These are phyloP conservation scores for Mycena filopes DNA, from an alignment of 768 basidiomycete genomes.

Conservation along the genomic window DNA sequence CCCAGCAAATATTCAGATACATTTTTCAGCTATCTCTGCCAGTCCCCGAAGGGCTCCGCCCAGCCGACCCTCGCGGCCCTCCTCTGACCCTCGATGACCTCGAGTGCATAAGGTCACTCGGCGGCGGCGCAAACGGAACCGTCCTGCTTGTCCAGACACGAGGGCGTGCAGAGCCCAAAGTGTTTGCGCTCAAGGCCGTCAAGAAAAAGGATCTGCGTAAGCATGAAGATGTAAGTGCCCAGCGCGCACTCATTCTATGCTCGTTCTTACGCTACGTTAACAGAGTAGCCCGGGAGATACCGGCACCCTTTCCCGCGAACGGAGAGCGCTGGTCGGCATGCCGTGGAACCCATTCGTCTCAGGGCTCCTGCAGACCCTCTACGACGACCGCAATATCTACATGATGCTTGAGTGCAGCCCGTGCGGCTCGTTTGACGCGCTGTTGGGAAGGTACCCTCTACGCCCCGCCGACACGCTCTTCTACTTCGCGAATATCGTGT, in stretches of 20 bases:
- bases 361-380: slow-evolving; percentile 56
- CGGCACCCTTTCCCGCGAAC: slow-evolving; percentile 44
- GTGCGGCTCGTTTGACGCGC: slow-evolving; percentile 53
- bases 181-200: slow-evolving; percentile 60
- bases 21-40: slow-evolving; percentile 22
- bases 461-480: slow-evolving; percentile 51
- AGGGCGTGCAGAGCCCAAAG: slow-evolving; percentile 38
- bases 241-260: background rate
- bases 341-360: slow-evolving; percentile 66
- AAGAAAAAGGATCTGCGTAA: slow-evolving; percentile 47
- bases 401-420: slow-evolving; percentile 62
- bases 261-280: background rate
- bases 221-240: slow-evolving; percentile 41
- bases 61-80: slow-evolving; percentile 49
- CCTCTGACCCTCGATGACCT: slow-evolving; percentile 50
- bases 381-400: slow-evolving; percentile 61
- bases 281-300: slow-evolving; percentile 28
- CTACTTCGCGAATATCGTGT: slow-evolving; percentile 65
- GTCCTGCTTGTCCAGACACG: slow-evolving; percentile 55
- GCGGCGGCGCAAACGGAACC: slow-evolving; percentile 52
- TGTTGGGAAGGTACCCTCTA: slow-evolving; percentile 42
- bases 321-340: slow-evolving; percentile 49
- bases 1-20: background rate
- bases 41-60: slow-evolving; percentile 30
- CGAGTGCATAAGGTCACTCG: slow-evolving; percentile 54